Evolutionary conservation across 2,329 filamentous ascomycete species (phyloP).

Genomic region (Coniochaeta sp.): DNA sequence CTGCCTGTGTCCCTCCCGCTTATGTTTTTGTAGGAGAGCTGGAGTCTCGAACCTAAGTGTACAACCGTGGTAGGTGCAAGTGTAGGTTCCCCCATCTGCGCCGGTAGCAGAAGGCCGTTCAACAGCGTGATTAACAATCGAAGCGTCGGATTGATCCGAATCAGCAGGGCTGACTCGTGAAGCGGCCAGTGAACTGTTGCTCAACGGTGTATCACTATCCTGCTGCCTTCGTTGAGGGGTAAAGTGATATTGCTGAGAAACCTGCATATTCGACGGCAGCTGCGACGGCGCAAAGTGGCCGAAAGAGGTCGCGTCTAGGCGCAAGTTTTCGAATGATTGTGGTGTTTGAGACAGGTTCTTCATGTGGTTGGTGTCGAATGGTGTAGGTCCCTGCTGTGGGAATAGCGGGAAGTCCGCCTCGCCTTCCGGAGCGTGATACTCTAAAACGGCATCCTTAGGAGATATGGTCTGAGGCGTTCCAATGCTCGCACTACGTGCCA

Average conservation of each 20-base stretch:
- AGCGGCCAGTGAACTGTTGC: conserved; percentile 22
- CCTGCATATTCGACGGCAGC: conserved; percentile 28
- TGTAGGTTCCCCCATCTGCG: conserved; percentile 84
- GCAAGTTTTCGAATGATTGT: conserved; percentile 14
- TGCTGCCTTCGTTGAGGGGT: conserved; percentile 29
- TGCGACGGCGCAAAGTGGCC: conserved; percentile 23
- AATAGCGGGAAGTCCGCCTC: conserved; percentile 69
- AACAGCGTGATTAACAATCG: conserved; percentile 19
- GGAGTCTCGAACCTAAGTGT: conserved; percentile 83
- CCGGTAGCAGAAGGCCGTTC: conserved; percentile 53
- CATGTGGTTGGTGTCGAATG: conserved; percentile 33
- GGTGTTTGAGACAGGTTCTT: conserved; percentile 14
- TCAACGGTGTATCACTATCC: conserved; percentile 27
- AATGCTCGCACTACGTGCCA: conserved; percentile 31
- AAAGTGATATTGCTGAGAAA: conserved; percentile 47
- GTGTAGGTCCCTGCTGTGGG: conserved; percentile 45
- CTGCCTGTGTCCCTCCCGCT: conserved; percentile 84
- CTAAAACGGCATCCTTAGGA: conserved; percentile 82
- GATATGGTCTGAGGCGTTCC: conserved; percentile 78
- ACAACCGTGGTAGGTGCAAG: conserved; percentile 92
- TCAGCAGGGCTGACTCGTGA: conserved; percentile 35
- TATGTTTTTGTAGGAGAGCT: conserved; percentile 84
- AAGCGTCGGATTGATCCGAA: conserved; percentile 25
- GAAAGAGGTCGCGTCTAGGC: conserved; percentile 14
- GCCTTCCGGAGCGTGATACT: conserved; percentile 71